A percentile compares a stretch with the other conserved stretches of the same genome.
phyloP scores from a whole-genome alignment of 140 eudicot genomes.

The Stevia rebaudiana region DNA sequence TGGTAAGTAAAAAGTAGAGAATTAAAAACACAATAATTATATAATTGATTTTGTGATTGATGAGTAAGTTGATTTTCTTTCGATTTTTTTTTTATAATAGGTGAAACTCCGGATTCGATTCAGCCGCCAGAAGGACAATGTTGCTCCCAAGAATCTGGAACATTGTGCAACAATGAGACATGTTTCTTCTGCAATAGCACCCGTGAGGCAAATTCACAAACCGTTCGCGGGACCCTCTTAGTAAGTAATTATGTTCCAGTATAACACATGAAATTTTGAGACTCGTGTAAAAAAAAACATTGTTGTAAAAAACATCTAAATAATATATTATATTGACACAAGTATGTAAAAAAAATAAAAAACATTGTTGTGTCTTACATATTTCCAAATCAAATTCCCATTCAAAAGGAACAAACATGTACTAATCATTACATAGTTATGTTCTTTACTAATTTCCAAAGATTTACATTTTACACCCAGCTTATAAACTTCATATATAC shows the following conservation, averaged over 20 bases:
- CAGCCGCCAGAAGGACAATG: constrained; percentile 70
- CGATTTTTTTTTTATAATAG: constrained; percentile 34
- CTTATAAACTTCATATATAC: neutral
- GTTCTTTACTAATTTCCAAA: neutral
- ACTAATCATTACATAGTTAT: neutral
- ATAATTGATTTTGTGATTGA: constrained; percentile 3
- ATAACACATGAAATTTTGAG: neutral
- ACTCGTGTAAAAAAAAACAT: too few relatives aligned
- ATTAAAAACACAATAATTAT: neutral
- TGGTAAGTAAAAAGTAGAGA: constrained; percentile 38
- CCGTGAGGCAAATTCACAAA: constrained; percentile 68
- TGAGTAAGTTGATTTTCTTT: neutral
- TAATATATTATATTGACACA: neutral
- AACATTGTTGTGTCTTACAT: too few relatives aligned
- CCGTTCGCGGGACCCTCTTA: constrained; percentile 81
- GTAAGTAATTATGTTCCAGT: constrained; percentile 33
- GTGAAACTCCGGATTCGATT: constrained; percentile 78
- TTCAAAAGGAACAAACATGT: neutral
- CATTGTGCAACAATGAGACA: constrained; percentile 51
- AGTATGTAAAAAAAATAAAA: neutral
- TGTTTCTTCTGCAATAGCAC: constrained; percentile 74
- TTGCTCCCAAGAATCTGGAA: constrained; percentile 51
- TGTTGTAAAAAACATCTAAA: neutral
- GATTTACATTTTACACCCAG: neutral
- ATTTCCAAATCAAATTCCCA: too few relatives aligned